Evolutionary conservation across 495 filamentous ascomycete genomes (phyloP), one percentile per base, ranked within the genome.

Genomic region (Talaromyces stipitatus): DNA sequence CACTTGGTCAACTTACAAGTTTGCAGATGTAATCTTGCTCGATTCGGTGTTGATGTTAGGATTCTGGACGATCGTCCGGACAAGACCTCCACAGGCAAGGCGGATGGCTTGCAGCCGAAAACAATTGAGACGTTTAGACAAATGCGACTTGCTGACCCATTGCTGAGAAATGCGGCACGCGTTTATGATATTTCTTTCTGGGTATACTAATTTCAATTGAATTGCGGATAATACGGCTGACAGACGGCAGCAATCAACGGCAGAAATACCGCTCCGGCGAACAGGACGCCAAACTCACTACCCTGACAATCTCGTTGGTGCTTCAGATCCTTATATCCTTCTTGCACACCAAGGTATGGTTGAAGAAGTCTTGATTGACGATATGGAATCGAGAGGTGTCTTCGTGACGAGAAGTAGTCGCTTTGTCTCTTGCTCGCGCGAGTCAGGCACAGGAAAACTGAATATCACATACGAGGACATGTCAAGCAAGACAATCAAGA

Each of bases 41-140:
- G 86, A 7, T 86, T 78, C 62, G 86, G 87, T 6, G 87, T 88
- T 65, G 81, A 77, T 54, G 81, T 85, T 30, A 80, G 83, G 58
- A 78, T 89, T 60, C 82, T 90, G 59, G 88, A 91, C 67, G 87
- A 90, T 64, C 79, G 85, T 24, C 70, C 81, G 4, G 81, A 84
- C 62, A 83, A 80, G 45, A 90, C 87, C 0, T 76, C 81, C 12
- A 89, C 87, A 1, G 88, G 87, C 10, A 84, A 86, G 28, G 88
- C 87, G 27, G 88, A 92, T 71, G 88, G 88, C 32, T 82, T 92
- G 55, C 87, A 90, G 58, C 86, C 86, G 56, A 87, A 88, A 55
- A 89, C 88, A 0, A 80, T 91, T 52, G 88, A 91, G 63, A 83
- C 88, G 8, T 75, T 92, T 58, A 79, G 80, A 50, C 85, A 89